These are phyloP conservation scores for Metschnikowia drakensbergensis DNA, from an alignment of 805 yeast species.

Conservation along the genomic window DNA sequence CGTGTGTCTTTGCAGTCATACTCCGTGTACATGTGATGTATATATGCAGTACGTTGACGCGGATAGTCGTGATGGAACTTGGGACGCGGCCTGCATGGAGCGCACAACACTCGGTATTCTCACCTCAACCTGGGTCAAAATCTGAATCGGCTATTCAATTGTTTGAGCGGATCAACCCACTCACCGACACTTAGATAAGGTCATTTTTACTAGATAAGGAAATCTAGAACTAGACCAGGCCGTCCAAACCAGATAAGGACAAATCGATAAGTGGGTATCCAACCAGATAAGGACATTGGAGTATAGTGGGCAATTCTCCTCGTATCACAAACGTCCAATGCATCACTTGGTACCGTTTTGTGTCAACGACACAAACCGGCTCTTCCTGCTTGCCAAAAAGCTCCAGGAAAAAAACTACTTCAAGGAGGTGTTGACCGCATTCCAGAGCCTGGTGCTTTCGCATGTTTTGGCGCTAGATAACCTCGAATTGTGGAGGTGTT, in stretches of 20 bases:
- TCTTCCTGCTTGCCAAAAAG: constrained; percentile 34
- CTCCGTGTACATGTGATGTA: too few species aligned
- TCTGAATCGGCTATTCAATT: too few species aligned
- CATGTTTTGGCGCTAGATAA: constrained; percentile 38
- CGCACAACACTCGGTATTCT: background rate
- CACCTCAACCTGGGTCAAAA: background rate
- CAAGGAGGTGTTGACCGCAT: constrained; percentile 42
- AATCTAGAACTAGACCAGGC: too few species aligned
- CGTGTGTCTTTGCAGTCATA: too few species aligned
- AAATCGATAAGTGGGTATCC: too few species aligned
- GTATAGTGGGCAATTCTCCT: too few species aligned
- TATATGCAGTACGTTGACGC: too few species aligned
- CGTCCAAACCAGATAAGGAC: too few species aligned
- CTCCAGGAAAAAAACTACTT: constrained; percentile 32
- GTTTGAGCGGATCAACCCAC: background rate
- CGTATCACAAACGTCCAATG: constrained; percentile 17
- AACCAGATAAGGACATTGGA: too few species aligned
- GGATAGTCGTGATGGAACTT: too few species aligned
- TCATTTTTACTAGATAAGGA: too few species aligned
- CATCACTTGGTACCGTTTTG: constrained; percentile 38
- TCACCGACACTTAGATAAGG: background rate
- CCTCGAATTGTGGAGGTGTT: constrained; percentile 42
- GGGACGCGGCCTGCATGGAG: background rate
- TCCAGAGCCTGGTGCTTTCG: constrained; percentile 50
- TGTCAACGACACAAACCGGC: constrained; percentile 27